These are phyloP conservation scores for Phylloporus rhodoxanthus DNA, from an alignment of 768 basidiomycete species.

Conservation along the genomic window DNA sequence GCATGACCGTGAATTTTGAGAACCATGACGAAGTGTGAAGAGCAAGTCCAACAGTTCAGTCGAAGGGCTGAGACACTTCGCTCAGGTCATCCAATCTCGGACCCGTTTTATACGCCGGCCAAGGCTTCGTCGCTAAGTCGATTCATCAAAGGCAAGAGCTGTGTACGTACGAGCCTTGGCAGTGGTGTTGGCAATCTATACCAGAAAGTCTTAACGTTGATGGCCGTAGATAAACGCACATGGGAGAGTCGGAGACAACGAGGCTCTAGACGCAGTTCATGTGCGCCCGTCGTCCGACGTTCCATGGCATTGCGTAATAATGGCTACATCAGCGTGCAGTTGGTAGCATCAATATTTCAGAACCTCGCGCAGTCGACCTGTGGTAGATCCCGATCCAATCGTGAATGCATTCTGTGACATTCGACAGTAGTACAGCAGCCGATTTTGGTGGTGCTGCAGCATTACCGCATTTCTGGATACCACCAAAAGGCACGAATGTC, in stretches of 20 bases:
- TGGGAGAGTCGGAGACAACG: constrained; percentile 1
- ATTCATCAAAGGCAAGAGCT: background rate
- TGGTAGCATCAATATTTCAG: background rate
- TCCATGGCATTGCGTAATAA: background rate
- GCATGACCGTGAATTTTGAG: constrained; percentile 40
- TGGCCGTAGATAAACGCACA: background rate
- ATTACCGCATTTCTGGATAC: background rate
- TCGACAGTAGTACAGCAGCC: background rate
- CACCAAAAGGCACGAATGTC: background rate
- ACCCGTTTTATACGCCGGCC: constrained; percentile 2
- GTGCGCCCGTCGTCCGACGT: background rate
- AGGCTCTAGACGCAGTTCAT: background rate
- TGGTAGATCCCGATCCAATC: background rate
- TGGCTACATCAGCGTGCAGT: background rate
- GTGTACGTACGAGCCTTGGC: background rate
- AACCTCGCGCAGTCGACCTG: background rate
- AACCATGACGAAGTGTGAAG: constrained; percentile 29
- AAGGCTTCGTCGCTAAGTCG: background rate
- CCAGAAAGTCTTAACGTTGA: background rate
- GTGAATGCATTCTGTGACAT: background rate
- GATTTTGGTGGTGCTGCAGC: background rate
- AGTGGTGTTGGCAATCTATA: background rate
- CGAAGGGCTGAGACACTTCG: background rate
- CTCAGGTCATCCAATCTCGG: background rate
- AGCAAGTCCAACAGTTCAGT: background rate